Percentiles rank a stretch among this genome's conserved stretches.
phyloP scores from a whole-genome alignment of 768 basidiomycete genomes.

The Naganishia onofrii region DNA sequence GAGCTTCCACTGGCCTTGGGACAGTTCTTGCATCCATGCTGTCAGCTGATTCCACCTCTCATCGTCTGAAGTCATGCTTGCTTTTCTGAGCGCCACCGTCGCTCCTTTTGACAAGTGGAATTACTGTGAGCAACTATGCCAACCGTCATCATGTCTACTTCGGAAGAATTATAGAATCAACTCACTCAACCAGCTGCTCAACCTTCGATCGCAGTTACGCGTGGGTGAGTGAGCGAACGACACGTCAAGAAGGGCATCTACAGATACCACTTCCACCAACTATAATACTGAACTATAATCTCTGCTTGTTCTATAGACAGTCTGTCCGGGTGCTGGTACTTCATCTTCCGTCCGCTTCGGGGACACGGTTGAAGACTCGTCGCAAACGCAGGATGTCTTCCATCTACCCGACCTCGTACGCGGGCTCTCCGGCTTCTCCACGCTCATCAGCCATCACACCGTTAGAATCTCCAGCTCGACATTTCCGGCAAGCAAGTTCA shows the following conservation, averaged over 20 bases:
- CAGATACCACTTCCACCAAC: too few species aligned
- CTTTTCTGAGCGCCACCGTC: too few species aligned
- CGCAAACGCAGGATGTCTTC: slow-evolving; percentile 13
- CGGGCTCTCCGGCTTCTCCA: slow-evolving; percentile 8
- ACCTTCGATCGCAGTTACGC: slow-evolving; percentile 13
- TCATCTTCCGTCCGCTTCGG: not conserved
- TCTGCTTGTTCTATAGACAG: not conserved
- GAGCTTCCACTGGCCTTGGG: slow-evolving; percentile 33
- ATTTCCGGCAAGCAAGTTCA: not conserved
- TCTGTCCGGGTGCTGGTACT: not conserved
- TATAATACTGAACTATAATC: too few species aligned
- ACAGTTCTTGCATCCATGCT: slow-evolving; percentile 53
- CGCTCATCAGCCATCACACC: slow-evolving; percentile 4
- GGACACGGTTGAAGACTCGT: not conserved
- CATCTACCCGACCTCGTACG: slow-evolving; percentile 15
- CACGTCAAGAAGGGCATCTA: slow-evolving; percentile 5
- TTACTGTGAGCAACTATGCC: not conserved
- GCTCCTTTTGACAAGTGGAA: too few species aligned
- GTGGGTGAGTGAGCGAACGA: slow-evolving; percentile 1
- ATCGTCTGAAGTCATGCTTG: slow-evolving; percentile 6
- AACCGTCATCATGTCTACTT: not conserved
- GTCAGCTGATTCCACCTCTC: slow-evolving; percentile 4
- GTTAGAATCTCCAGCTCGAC: not conserved
- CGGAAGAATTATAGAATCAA: not conserved
- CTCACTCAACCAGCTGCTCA: not conserved